A percentile compares a stretch with the other conserved stretches of the same genome.
These are phyloP conservation scores for Wakefieldia striispora DNA, from an alignment of 768 basidiomycete genomes.

Conservation along the genomic window DNA sequence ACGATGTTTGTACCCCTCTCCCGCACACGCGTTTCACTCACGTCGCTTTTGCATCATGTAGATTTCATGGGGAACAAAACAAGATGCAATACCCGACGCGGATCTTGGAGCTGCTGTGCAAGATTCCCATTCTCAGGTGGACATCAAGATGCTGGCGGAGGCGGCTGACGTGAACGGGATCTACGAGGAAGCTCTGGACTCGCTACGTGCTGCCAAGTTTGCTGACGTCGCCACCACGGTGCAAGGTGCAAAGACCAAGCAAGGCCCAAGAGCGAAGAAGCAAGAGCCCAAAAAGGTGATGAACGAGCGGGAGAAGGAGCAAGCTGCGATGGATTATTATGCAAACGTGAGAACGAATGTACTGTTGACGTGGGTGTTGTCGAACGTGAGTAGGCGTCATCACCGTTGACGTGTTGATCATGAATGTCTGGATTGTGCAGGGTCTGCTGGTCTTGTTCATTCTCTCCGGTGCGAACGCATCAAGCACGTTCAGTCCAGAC, in stretches of 20 bases:
- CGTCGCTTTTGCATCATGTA: conserved; percentile 25
- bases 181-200: conserved; percentile 80
- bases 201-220: conserved; percentile 59
- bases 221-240: conserved; percentile 14
- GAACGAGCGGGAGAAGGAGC: conserved; percentile 62
- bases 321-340: conserved; percentile 81
- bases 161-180: conserved; percentile 79
- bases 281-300: conserved; percentile 22
- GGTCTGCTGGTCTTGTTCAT: conserved; percentile 69
- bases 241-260: conserved; percentile 7
- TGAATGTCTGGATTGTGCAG: conserved; percentile 32
- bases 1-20: conserved; percentile 53
- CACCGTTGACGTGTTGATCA: neutral
- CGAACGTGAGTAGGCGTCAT: conserved; percentile 55
- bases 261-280: neutral
- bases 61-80: conserved; percentile 98
- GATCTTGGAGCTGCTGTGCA: conserved; percentile 86
- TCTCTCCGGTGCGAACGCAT: conserved; percentile 53
- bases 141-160: conserved; percentile 82
- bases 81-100: conserved; percentile 65
- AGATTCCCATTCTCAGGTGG: conserved; percentile 77
- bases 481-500: conserved; percentile 56
- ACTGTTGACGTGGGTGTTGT: conserved; percentile 77
- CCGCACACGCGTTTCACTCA: conserved; percentile 9
- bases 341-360: conserved; percentile 84